phyloP scores from a whole-genome alignment of 495 filamentous ascomycete species.

The Penicillium coprophilum region DNA sequence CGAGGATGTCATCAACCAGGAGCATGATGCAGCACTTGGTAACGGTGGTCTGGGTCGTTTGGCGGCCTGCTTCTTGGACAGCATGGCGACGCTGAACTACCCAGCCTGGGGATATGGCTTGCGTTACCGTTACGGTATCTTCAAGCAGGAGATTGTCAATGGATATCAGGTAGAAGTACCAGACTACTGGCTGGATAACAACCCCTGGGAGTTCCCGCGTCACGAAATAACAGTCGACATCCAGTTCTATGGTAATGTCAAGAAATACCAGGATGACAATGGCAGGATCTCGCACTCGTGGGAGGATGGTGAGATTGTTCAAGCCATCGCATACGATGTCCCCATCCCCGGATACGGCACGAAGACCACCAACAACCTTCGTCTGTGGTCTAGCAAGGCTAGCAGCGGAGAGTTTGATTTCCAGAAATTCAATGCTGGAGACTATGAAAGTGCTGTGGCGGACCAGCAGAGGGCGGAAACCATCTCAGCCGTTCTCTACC shows the following conservation, averaged over 20 bases:
- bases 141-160: constrained; percentile 98
- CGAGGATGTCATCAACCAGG: constrained; percentile 91
- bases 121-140: constrained; percentile 95
- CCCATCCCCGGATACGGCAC: constrained; percentile 92
- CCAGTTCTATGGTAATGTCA: constrained; percentile 88
- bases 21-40: constrained; percentile 93
- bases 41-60: constrained; percentile 95
- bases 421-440: constrained; percentile 97
- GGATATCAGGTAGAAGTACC: constrained; percentile 97
- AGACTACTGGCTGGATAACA: constrained; percentile 99
- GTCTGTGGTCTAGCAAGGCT: constrained; percentile 95
- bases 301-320: constrained; percentile 92
- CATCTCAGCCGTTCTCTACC: constrained; percentile 95
- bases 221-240: constrained; percentile 95
- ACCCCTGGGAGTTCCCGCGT: constrained; percentile 97
- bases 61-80: constrained; percentile 95
- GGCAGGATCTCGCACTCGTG: constrained; percentile 72
- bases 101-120: constrained; percentile 97
- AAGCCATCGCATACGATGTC: constrained; percentile 92
- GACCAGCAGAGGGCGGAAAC: constrained; percentile 97
- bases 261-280: constrained; percentile 67
- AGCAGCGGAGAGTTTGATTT: constrained; percentile 98
- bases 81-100: constrained; percentile 88
- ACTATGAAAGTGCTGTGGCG: constrained; percentile 94
- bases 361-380: constrained; percentile 89